A percentile compares a stretch with the other conserved stretches of the same genome.
Evolutionary conservation across 2,329 filamentous ascomycete species (phyloP).

Genomic region (Fusarium liriodendri): DNA sequence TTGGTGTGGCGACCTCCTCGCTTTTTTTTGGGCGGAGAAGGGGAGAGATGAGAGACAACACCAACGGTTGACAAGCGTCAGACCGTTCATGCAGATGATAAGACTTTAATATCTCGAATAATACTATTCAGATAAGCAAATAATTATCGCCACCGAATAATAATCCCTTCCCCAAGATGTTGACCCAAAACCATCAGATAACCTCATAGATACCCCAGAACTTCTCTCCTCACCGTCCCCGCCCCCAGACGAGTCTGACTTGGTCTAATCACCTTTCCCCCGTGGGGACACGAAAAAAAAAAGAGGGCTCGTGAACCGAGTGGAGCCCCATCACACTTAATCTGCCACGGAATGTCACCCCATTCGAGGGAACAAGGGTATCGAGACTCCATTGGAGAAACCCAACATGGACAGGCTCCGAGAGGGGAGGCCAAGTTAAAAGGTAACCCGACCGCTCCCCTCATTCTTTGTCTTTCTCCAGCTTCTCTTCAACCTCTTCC

Average conservation of each 20-base stretch:
- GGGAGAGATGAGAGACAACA: background rate
- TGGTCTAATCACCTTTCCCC: background rate
- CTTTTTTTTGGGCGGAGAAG: background rate
- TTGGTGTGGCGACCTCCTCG: background rate
- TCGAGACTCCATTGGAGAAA: background rate
- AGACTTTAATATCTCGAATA: background rate
- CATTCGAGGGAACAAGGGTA: constrained; percentile 1
- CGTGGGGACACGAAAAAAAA: background rate
- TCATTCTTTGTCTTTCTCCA: background rate
- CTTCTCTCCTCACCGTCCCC: constrained; percentile 1
- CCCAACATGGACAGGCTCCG: background rate
- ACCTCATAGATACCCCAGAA: background rate
- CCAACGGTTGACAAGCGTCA: background rate
- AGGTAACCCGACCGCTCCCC: background rate
- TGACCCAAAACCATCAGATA: background rate
- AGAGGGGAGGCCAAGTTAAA: background rate
- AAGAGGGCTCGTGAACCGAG: background rate
- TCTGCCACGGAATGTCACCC: constrained; percentile 1
- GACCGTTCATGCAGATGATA: background rate
- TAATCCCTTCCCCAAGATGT: background rate
- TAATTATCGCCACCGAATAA: too few species aligned
- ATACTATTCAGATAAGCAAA: background rate
- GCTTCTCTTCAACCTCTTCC: background rate
- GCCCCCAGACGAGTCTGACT: background rate
- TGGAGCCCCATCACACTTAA: constrained; percentile 3